Base-by-base conservation (phyloP, 1,139 yeast species). In the Geotrichum fermentans region DNA sequence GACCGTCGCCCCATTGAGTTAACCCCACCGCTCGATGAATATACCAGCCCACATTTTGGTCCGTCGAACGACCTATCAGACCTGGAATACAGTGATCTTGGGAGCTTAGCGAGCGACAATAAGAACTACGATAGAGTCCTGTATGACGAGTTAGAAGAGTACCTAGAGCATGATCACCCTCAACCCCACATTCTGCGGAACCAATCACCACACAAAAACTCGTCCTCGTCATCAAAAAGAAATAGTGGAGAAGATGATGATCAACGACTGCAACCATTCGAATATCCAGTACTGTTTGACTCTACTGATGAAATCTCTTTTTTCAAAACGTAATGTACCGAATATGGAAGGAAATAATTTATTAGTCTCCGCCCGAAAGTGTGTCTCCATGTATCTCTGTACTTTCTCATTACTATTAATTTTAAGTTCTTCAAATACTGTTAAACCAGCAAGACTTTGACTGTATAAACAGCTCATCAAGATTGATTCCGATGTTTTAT, bases 91-190 rank as follows among this genome's bases (percentile, higher is more conserved):
- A n/a, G n/a, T n/a, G n/a, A n/a, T n/a, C n/a, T n/a, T n/a, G 8
- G 7, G 30, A 37, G 40, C 17, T 34, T 44, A 21, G 22, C 45
- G 3, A 39, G 32, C 33, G 40, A 24, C 13, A 16, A 10, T 6
- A 40, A 26, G 24, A 41, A 39, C 28, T 18, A 30, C n/a, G 44
- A 40, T 18, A 22, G 20, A 3, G 37, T 26, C 16, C 30, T 40
- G 3, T 40, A 40, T 16, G 29, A 46, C 30, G 38, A 46, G 35
- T 28, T 45, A 34, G 49, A 41, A 16, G 28, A 45, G 14, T 40
- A 35, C 28, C 20, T 35, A 24, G 40, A 40, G 8, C 18, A 29
- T n/a, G 22, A 4, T 8, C n/a, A 4, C 28, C 28, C 6, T 13
- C 17, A n/a, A 13, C 35, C 17, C 11, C 30, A 22, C n/a, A 16